Base-by-base conservation (phyloP, 2,329 filamentous ascomycete genomes). In the Epichloe coenophiala region DNA sequence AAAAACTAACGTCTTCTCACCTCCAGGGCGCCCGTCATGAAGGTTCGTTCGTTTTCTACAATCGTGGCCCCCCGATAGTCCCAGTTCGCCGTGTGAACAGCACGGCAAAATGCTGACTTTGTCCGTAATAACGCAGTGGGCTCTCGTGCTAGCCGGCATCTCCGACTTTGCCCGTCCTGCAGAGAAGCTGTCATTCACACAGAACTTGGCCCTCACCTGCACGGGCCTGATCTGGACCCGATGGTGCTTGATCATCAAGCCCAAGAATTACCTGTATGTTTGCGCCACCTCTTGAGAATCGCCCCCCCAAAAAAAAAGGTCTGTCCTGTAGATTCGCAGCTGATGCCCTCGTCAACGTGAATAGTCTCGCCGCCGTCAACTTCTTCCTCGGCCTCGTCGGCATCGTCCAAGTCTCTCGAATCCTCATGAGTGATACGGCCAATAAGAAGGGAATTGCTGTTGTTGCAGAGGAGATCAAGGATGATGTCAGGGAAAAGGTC, bases 211-310 rank as follows among this genome's bases (percentile, higher is more conserved):
- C 53, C 79, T 98, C 59, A 93, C 88, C 65, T 83, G 83, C 60
- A 98, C 93, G 9, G 93, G 93, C 58, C 71, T 86, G 57, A 98
- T 98, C 77, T 98, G 93, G 93, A 98, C 93, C 44, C 81, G 93
- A 59, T 98, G 93, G 93, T 98, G 93, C 77, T 77, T 97, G 65
- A 86, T 98, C 68, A 98, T 98, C 72, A 89, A 83, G 70, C 93
- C 93, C 52, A 83, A 82, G 71, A 98, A 98, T 76, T 73, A 89
- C 63, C 84, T 96, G 84, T 88, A 73, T 45, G 82, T 72, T 38
- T 35, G 12, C 36, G 33, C 23, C 27, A 1, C n/a, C 39, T 3
- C 35, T 12, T 33, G n/a, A 21, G 39, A 9, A n/a, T 5, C 15
- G 21, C 36, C 4, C 23, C 21, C 21, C 1, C 6, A 5, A 17